These are phyloP conservation scores for Penicillium sp. DNA, from an alignment of 2,329 filamentous ascomycete species.

Conservation along the genomic window DNA sequence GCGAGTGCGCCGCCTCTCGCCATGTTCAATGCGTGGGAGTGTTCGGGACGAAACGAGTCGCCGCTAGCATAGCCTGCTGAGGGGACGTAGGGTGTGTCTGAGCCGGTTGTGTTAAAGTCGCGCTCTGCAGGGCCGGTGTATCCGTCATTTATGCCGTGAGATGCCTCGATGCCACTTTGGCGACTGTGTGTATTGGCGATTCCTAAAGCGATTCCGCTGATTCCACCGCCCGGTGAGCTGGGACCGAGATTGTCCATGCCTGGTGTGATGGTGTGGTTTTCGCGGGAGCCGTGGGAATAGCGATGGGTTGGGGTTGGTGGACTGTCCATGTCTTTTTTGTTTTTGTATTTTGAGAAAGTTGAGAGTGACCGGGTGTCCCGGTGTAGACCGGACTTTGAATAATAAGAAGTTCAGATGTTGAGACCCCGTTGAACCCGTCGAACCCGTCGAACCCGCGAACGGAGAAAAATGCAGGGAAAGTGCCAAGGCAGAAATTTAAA, in stretches of 20 bases:
- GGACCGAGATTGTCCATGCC: slow-evolving; percentile 68
- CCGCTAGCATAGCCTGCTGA: slow-evolving; percentile 19
- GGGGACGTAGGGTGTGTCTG: slow-evolving; percentile 42
- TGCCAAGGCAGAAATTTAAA: not conserved
- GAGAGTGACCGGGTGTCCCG: not conserved
- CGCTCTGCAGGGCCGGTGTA: slow-evolving; percentile 38
- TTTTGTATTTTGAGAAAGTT: not conserved
- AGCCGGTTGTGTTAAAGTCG: slow-evolving; percentile 35
- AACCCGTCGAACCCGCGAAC: not conserved
- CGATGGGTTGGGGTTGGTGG: slow-evolving; percentile 23
- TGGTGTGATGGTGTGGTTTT: slow-evolving; percentile 52
- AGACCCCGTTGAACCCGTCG: too few relatives aligned
- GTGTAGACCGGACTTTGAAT: not conserved
- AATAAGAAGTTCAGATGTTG: not conserved
- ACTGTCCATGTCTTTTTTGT: slow-evolving; percentile 7
- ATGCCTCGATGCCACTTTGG: slow-evolving; percentile 64
- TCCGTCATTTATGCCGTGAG: slow-evolving; percentile 45
- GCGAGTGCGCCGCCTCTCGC: slow-evolving; percentile 37
- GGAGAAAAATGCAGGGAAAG: slow-evolving; percentile 1
- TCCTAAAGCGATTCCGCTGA: slow-evolving; percentile 66
- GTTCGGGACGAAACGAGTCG: slow-evolving; percentile 37
- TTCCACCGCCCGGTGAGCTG: slow-evolving; percentile 60
- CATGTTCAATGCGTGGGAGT: slow-evolving; percentile 41
- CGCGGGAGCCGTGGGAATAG: slow-evolving; percentile 33
- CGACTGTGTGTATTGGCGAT: slow-evolving; percentile 65